Evolutionary conservation across 805 yeast genomes (phyloP).

Genomic region (Starmerella floris): DNA sequence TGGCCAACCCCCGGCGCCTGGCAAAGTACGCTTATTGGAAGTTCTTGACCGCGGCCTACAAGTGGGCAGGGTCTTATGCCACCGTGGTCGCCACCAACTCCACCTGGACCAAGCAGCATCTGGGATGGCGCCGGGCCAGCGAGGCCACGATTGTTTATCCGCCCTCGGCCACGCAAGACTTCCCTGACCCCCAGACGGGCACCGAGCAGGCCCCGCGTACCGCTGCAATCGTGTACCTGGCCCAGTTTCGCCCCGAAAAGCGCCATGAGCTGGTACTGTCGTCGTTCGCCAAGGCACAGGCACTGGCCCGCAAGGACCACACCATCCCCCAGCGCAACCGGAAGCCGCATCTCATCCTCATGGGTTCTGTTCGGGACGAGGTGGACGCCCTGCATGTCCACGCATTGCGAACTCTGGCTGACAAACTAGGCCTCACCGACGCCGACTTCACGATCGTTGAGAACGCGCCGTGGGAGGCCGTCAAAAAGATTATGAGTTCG

Average conservation of each 20-base stretch:
- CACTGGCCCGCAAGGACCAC: conserved; percentile 9
- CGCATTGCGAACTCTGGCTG: conserved; percentile 34
- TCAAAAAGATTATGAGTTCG: conserved; percentile 39
- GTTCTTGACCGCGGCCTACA: conserved; percentile 47
- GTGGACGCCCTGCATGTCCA: conserved; percentile 51
- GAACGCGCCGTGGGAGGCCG: conserved; percentile 58
- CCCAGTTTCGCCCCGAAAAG: conserved; percentile 93
- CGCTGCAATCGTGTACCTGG: conserved; percentile 41
- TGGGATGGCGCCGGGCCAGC: conserved; percentile 50
- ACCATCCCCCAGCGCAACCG: conserved; percentile 13
- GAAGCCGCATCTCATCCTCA: conserved; percentile 49
- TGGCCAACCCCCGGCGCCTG: conserved; percentile 31
- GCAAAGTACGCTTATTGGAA: conserved; percentile 47
- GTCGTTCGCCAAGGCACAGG: conserved; percentile 44
- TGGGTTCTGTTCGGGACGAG: conserved; percentile 71
- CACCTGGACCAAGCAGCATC: conserved; percentile 80
- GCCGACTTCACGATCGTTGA: conserved; percentile 42
- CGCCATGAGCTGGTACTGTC: conserved; percentile 60
- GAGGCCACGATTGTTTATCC: conserved; percentile 54
- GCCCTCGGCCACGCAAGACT: conserved; percentile 66
- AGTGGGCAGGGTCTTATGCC: conserved; percentile 51
- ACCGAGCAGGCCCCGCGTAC: conserved; percentile 12
- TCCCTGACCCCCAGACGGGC: conserved; percentile 25
- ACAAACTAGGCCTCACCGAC: conserved; percentile 32
- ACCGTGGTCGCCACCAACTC: conserved; percentile 65